Evolutionary conservation across 1,284 basidiomycete species (phyloP).

Genomic region (Heterobasidion irregulare): DNA sequence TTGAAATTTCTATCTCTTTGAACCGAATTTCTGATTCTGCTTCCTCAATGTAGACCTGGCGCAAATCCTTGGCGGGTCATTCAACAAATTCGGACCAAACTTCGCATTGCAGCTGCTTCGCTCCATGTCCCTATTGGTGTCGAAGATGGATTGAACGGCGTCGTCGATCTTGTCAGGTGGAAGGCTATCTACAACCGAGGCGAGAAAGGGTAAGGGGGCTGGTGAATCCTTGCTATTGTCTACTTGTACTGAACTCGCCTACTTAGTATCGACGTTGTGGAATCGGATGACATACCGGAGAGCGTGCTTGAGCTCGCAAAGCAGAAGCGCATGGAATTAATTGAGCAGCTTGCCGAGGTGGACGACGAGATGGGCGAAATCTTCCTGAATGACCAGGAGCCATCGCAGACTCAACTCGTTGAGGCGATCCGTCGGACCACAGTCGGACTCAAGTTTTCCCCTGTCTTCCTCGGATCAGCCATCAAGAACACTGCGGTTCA

Average conservation of each 20-base stretch:
- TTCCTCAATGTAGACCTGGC: slow-evolving; percentile 57
- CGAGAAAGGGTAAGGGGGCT: slow-evolving; percentile 71
- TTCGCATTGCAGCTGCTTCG: slow-evolving; percentile 90
- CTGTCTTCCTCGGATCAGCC: slow-evolving; percentile 95
- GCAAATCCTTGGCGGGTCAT: slow-evolving; percentile 97
- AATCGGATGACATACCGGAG: slow-evolving; percentile 85
- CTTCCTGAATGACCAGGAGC: slow-evolving; percentile 80
- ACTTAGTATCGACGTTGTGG: slow-evolving; percentile 69
- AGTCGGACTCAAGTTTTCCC: slow-evolving; percentile 84
- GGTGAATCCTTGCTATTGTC: slow-evolving; percentile 2
- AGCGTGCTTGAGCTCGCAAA: slow-evolving; percentile 66
- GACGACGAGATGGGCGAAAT: slow-evolving; percentile 94
- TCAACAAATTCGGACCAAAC: slow-evolving; percentile 86
- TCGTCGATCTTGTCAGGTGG: slow-evolving; percentile 94
- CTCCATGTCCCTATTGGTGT: slow-evolving; percentile 94
- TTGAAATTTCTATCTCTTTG: neutral
- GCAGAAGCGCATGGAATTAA: slow-evolving; percentile 83
- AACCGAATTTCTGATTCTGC: slow-evolving; percentile 1
- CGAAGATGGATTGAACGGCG: slow-evolving; percentile 83
- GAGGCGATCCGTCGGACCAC: slow-evolving; percentile 88
- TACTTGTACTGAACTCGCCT: too few species aligned
- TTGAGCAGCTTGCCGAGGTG: slow-evolving; percentile 94
- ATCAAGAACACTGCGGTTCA: slow-evolving; percentile 98
- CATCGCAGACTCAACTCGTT: slow-evolving; percentile 69
- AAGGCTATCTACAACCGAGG: slow-evolving; percentile 95